These are phyloP conservation scores for Didymella sp. DNA, from an alignment of 2,329 filamentous ascomycete species.

Conservation along the genomic window DNA sequence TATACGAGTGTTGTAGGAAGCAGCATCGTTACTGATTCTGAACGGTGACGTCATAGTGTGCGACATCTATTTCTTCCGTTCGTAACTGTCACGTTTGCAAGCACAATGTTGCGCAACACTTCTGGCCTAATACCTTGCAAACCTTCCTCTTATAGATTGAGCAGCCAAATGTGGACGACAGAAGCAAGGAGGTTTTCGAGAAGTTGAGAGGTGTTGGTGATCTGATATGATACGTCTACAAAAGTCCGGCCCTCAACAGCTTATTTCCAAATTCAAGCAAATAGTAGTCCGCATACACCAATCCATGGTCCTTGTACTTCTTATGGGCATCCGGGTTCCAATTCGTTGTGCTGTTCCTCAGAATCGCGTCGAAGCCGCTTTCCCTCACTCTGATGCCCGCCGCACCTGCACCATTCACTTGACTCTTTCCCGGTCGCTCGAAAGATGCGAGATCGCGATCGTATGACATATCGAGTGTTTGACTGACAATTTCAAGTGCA, in stretches of 20 bases:
- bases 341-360: conserved; percentile 57
- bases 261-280: conserved; percentile 57
- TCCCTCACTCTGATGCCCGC: conserved; percentile 31
- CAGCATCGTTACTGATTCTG: background rate
- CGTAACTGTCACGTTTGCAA: too few species aligned
- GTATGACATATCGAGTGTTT: conserved; percentile 44
- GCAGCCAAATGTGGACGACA: too few species aligned
- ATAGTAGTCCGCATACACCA: conserved; percentile 61
- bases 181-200: too few species aligned
- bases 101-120: too few species aligned
- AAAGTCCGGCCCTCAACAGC: conserved; percentile 48
- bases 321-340: conserved; percentile 56
- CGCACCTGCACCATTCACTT: conserved; percentile 24
- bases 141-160: too few species aligned
- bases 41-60: background rate
- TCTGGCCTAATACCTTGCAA: too few species aligned
- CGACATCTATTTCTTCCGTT: too few species aligned
- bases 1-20: background rate
- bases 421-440: conserved; percentile 11
- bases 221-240: conserved; percentile 19
- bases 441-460: conserved; percentile 39
- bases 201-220: background rate
- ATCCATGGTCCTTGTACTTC: conserved; percentile 55
- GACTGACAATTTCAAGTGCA: conserved; percentile 31
- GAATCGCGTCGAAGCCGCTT: conserved; percentile 54